phyloP scores from a whole-genome alignment of 495 filamentous ascomycete species.

The Penicillium crystallinum region DNA sequence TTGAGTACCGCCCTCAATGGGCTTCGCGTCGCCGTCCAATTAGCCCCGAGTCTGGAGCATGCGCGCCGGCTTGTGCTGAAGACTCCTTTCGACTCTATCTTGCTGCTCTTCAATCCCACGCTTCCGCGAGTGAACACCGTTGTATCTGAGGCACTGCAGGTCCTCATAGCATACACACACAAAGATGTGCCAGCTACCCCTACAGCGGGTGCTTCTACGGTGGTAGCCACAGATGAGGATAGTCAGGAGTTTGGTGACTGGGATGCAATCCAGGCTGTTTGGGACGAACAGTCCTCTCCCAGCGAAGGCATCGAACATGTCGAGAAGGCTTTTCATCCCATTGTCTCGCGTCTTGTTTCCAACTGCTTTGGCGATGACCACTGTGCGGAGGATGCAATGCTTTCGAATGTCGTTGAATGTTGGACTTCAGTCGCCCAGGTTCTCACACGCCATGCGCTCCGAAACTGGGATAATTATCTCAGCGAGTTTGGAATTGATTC shows the following conservation, averaged over 20 bases:
- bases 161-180: slow-evolving; percentile 33
- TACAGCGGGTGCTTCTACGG: background rate
- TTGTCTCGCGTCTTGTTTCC: slow-evolving; percentile 55
- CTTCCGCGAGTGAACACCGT: slow-evolving; percentile 31
- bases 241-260: slow-evolving; percentile 74
- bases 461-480: slow-evolving; percentile 56
- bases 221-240: slow-evolving; percentile 48
- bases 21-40: slow-evolving; percentile 46
- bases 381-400: slow-evolving; percentile 52
- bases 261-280: slow-evolving; percentile 50
- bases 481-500: slow-evolving; percentile 50
- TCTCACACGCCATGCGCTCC: slow-evolving; percentile 38
- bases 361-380: slow-evolving; percentile 64
- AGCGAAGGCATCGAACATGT: slow-evolving; percentile 32
- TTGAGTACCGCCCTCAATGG: slow-evolving; percentile 50
- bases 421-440: slow-evolving; percentile 54
- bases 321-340: slow-evolving; percentile 43
- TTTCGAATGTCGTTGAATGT: slow-evolving; percentile 52
- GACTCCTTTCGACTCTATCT: slow-evolving; percentile 31
- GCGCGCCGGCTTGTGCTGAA: slow-evolving; percentile 33
- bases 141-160: slow-evolving; percentile 32
- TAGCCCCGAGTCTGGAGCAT: slow-evolving; percentile 28
- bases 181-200: slow-evolving; percentile 26
- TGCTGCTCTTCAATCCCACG: slow-evolving; percentile 36
- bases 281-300: slow-evolving; percentile 28